phyloP scores from a whole-genome alignment of 139 green algal genomes.

The Micromonas pusilla region DNA sequence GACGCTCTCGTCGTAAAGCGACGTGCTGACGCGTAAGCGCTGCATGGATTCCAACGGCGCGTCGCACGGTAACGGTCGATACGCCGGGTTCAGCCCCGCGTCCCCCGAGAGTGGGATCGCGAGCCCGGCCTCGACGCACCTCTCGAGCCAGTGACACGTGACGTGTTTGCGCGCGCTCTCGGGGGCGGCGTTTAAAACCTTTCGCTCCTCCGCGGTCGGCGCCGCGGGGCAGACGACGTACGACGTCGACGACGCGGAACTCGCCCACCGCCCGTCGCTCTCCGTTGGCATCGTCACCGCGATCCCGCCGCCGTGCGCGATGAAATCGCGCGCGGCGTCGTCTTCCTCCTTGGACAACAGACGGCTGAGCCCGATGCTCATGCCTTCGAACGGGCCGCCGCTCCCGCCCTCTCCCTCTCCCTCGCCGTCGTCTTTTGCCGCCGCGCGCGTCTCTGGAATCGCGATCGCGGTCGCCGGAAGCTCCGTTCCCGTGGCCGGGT shows the following conservation, averaged over 20 bases:
- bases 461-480: not conserved
- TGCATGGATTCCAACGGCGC: not conserved
- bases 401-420: not conserved
- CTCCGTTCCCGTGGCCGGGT: not conserved
- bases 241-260: not conserved
- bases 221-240: not conserved
- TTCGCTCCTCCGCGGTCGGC: not conserved
- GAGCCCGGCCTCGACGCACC: not conserved
- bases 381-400: not conserved
- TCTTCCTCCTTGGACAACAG: slow-evolving; percentile 1
- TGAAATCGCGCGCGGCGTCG: not conserved
- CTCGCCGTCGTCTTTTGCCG: not conserved
- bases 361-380: not conserved
- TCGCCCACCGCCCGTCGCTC: not conserved
- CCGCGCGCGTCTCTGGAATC: not conserved
- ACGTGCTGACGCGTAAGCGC: not conserved
- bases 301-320: not conserved
- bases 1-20: not conserved
- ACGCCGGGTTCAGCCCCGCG: not conserved
- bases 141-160: slow-evolving; percentile 6
- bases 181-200: not conserved
- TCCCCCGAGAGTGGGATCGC: not conserved
- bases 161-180: not conserved
- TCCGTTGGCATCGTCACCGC: not conserved
- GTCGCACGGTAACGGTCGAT: not conserved